A percentile compares a stretch with the other conserved stretches of the same genome.
These are phyloP conservation scores for Thyridium curvatum DNA, from an alignment of 2,329 filamentous ascomycete species.

Conservation along the genomic window DNA sequence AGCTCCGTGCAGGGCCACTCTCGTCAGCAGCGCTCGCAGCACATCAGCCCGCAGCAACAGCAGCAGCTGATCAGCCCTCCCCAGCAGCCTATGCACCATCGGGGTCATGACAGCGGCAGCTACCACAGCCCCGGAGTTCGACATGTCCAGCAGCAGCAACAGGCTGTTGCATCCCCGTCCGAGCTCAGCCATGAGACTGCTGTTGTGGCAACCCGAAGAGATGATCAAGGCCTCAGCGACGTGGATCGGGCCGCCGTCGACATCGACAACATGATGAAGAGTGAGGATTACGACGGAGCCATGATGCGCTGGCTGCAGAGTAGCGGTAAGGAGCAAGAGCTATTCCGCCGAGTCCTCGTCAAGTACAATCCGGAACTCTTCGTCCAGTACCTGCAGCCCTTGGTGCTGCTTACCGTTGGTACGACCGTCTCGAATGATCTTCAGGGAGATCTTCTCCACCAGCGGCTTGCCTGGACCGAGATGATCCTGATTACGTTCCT, in stretches of 20 bases:
- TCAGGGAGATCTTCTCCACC: conserved; percentile 42
- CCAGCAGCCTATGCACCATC: conserved; percentile 7
- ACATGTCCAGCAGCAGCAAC: no score
- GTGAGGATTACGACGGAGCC: conserved; percentile 55
- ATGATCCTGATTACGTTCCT: conserved; percentile 50
- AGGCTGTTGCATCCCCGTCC: no score
- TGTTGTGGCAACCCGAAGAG: no score
- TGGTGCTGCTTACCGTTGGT: conserved; percentile 58
- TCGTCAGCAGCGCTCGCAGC: conserved; percentile 13
- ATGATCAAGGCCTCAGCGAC: conserved; percentile 36
- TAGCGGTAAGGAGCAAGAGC: conserved; percentile 49
- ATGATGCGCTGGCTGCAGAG: conserved; percentile 63
- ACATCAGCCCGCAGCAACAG: conserved; percentile 12
- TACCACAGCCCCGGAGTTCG: no score
- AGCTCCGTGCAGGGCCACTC: background rate
- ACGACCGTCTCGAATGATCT: conserved; percentile 57
- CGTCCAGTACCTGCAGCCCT: conserved; percentile 50
- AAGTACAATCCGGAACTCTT: conserved; percentile 42
- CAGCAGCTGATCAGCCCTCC: conserved; percentile 15
- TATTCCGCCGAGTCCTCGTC: conserved; percentile 51
- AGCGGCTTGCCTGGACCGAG: conserved; percentile 56
- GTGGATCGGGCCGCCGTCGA: conserved; percentile 46
- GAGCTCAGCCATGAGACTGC: no score
- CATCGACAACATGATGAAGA: conserved; percentile 57
- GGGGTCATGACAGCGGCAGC: no score